Percentiles rank a stretch among this genome's conserved stretches.
Conservation (phyloP, 345 rosid genomes). For the Ailanthus altissimus region DNA sequence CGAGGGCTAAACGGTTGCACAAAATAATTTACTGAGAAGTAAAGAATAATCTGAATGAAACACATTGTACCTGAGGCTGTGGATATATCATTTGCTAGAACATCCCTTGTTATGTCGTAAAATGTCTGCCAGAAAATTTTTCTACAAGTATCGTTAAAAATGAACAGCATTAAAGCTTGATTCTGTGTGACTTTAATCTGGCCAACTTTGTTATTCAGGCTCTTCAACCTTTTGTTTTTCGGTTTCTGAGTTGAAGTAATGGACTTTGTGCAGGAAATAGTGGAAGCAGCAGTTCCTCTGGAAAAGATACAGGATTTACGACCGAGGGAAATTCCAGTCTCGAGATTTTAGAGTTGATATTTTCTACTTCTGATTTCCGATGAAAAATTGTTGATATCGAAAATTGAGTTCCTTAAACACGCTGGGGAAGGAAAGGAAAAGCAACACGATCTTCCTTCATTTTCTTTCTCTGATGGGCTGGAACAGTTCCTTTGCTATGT, state of each 20-base stretch:
- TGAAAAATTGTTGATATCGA: background rate
- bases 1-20: background rate
- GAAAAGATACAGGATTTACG: background rate
- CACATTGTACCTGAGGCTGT: no score
- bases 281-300: constrained; percentile 4
- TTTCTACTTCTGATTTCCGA: background rate
- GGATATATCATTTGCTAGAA: no score
- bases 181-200: background rate
- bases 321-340: background rate
- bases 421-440: background rate
- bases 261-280: constrained; percentile 32
- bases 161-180: background rate
- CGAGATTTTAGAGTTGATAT: constrained; percentile 17
- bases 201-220: background rate
- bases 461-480: constrained; percentile 10
- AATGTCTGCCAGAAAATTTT: no score
- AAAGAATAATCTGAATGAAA: background rate
- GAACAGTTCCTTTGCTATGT: constrained; percentile 27
- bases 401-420: constrained; percentile 1
- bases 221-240: no score
- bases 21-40: background rate
- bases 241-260: background rate
- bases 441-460: background rate
- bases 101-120: background rate
- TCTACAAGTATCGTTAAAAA: no score